Percentiles rank a stretch among this genome's conserved stretches.
Conservation (phyloP, 1,139 yeast species). For the Candida tetrigidarum region DNA sequence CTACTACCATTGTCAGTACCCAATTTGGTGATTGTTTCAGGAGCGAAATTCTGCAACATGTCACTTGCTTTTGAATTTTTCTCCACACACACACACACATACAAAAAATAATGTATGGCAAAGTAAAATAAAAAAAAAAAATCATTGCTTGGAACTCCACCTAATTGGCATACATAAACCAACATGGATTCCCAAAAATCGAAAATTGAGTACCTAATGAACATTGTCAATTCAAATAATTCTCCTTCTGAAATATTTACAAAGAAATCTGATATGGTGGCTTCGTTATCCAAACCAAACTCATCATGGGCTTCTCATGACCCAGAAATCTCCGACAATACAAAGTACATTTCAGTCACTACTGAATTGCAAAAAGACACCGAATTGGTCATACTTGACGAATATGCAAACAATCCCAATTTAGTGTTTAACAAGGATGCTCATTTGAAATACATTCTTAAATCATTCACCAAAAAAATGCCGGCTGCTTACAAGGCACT, state of each 20-base stretch:
- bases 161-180: constrained; percentile 5
- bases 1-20: constrained; percentile 5
- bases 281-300: constrained; percentile 2
- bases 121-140: neutral
- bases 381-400: constrained; percentile 34
- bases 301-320: constrained; percentile 7
- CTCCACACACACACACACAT: neutral
- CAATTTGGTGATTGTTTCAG: constrained; percentile 6
- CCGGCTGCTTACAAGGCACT: constrained; percentile 53
- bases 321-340: constrained; percentile 14
- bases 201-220: constrained; percentile 12
- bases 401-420: constrained; percentile 16
- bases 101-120: no score
- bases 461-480: constrained; percentile 46
- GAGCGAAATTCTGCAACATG: constrained; percentile 3
- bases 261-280: constrained; percentile 7
- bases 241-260: constrained; percentile 8
- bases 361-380: constrained; percentile 44
- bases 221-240: constrained; percentile 9
- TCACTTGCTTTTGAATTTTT: neutral
- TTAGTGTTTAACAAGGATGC: constrained; percentile 20
- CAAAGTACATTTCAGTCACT: constrained; percentile 34
- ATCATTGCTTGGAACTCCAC: neutral
- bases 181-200: constrained; percentile 6
- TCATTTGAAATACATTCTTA: constrained; percentile 23